Conservation (phyloP, 176 grass and related monocot species). For the Triticum timopheevii region DNA sequence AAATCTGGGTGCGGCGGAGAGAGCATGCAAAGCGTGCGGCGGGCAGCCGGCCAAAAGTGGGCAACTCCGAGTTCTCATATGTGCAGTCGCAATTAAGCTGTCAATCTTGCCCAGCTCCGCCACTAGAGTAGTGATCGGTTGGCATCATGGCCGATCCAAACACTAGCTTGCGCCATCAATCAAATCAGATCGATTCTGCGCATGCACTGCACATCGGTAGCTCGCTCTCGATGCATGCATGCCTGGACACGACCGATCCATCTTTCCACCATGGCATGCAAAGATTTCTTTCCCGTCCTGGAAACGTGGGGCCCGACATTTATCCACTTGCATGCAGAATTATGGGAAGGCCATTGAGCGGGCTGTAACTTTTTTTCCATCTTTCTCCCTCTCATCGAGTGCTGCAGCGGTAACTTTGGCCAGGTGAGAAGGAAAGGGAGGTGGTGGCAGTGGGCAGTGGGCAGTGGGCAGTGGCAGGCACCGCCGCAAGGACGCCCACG, state of each 20-base stretch:
- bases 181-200: not conserved
- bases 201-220: not conserved
- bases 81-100: not conserved
- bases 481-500: not conserved
- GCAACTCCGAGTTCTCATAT: not conserved
- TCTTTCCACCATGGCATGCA: conserved; percentile 17
- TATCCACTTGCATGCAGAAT: conserved; percentile 51
- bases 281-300: not conserved
- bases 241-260: not conserved
- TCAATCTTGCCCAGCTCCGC: not conserved
- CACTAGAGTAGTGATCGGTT: not conserved
- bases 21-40: not conserved
- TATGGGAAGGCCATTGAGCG: conserved; percentile 21
- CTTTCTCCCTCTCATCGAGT: conserved; percentile 39
- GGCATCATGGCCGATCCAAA: not conserved
- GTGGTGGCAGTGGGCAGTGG: not conserved
- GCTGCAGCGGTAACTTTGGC: conserved; percentile 32
- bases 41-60: not conserved
- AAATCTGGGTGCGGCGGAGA: not conserved
- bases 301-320: conserved; percentile 1
- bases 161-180: not conserved
- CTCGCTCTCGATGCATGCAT: not conserved
- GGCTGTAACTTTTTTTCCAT: conserved; percentile 10
- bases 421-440: not conserved
- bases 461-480: conserved; percentile 2